Percentiles rank a stretch among this genome's conserved stretches.
These are phyloP conservation scores for Vachellia pachyceras DNA, from an alignment of 306 rosid genomes.

Conservation along the genomic window DNA sequence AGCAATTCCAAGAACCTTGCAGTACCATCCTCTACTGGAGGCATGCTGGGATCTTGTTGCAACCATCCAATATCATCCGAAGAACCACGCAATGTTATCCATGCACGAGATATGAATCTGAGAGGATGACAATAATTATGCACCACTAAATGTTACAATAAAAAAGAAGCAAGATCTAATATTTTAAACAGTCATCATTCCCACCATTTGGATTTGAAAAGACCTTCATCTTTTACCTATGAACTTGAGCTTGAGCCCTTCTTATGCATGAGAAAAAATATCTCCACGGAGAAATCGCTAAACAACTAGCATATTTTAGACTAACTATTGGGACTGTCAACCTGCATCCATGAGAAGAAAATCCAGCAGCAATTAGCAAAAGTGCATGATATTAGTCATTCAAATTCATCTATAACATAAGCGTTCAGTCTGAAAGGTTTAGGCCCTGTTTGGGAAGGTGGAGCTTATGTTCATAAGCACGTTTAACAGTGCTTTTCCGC, in stretches of 20 bases:
- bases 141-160: neutral
- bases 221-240: conserved; percentile 53
- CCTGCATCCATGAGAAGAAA: conserved; percentile 53
- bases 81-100: conserved; percentile 74
- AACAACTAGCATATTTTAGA: conserved; percentile 55
- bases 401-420: neutral
- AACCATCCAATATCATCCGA: conserved; percentile 88
- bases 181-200: conserved; percentile 13
- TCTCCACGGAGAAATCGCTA: conserved; percentile 60
- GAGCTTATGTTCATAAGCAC: too few relatives aligned
- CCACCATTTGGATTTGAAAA: conserved; percentile 26
- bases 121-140: conserved; percentile 39
- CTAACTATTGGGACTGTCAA: conserved; percentile 57
- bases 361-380: conserved; percentile 10
- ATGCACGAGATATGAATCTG: conserved; percentile 61
- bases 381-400: neutral
- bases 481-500: too few relatives aligned
- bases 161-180: conserved; percentile 24
- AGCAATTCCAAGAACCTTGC: conserved; percentile 81
- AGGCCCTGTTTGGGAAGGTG: too few relatives aligned
- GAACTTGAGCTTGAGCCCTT: conserved; percentile 45
- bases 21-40: conserved; percentile 77
- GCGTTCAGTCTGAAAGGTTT: neutral
- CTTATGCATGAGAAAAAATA: conserved; percentile 52
- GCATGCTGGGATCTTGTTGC: conserved; percentile 70